phyloP scores from a whole-genome alignment of 768 basidiomycete species.

The Sutorius australiensis region DNA sequence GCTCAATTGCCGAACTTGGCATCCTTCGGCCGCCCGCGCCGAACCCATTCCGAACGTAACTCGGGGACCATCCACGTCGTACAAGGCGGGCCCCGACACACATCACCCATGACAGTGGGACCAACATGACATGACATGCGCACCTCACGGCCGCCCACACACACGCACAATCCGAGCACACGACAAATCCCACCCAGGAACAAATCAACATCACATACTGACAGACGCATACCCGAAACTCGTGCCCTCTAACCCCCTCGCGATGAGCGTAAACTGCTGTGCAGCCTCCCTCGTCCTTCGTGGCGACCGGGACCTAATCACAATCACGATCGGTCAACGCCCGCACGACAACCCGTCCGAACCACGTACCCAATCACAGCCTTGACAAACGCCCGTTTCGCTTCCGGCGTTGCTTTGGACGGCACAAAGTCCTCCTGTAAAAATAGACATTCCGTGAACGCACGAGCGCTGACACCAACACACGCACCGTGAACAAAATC shows the following conservation, averaged over 20 bases:
- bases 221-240: slow-evolving; percentile 80
- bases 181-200: background rate
- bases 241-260: slow-evolving; percentile 79
- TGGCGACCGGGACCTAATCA: slow-evolving; percentile 59
- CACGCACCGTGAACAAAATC: slow-evolving; percentile 60
- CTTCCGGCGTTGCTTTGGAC: slow-evolving; percentile 67
- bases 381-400: slow-evolving; percentile 76
- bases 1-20: slow-evolving; percentile 6
- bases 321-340: background rate
- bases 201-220: slow-evolving; percentile 42
- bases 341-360: background rate
- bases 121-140: background rate
- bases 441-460: background rate
- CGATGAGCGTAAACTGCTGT: slow-evolving; percentile 82
- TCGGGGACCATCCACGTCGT: no score
- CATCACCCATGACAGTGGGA: no score
- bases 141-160: background rate
- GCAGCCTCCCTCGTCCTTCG: slow-evolving; percentile 79
- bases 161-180: background rate
- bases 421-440: slow-evolving; percentile 67
- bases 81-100: no score
- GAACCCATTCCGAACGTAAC: no score
- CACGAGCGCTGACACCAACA: background rate
- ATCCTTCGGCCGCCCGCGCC: no score
- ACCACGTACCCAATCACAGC: slow-evolving; percentile 57